Evolutionary conservation across 371 early-diverging fungal species (phyloP), one percentile per base, ranked within the genome.

Genomic region (Furculomyces boomerangus): DNA sequence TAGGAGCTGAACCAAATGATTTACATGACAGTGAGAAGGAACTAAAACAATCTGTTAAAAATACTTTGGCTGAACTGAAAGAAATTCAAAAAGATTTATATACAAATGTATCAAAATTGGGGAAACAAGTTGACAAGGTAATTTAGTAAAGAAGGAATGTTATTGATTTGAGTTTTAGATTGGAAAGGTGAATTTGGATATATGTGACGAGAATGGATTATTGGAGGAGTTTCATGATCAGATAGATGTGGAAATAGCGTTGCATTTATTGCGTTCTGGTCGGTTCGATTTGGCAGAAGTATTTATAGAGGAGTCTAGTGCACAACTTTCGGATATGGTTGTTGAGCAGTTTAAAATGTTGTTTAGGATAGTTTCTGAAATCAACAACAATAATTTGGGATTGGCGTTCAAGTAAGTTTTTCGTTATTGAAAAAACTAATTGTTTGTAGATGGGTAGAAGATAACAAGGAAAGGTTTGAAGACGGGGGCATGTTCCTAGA

Each of bases 221-320:
- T 83, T 88, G 56, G 76, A 73, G 28, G 72, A 74, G 37, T 83
- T 83, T 60, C 73, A 75, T 7, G 58, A 68, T 2, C 57, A 78
- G 26, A 57, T 92, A 31, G 62, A 71, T 39, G 71, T 68, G 26
- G 71, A 84, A 8, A 61, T 92, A 22, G 78, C 78, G 3, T 54
- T 72, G 55, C 91, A 92, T 55, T 85, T 93, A 60, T 74, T 91
- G 30, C 74, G 91, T n/a, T 80, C 90, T 63, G 93, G 93, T 20
- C 74, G 83, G 39, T 91, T 88, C 62, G 80, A 76, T 20, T 60
- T 86, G 20, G 86, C 70, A 10, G 81, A 83, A 56, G 66, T 54
- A 60, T 62, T 59, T 56, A 57, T 58, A 2, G 26, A 59, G 57
- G 78, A 79, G 37, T 65, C 71, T 5, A 57, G 59, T 18, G 39